Evolutionary conservation across 2,329 filamentous ascomycete species (phyloP), one percentile per base, ranked within the genome.

Genomic region (Pleoardoris graminearum): DNA sequence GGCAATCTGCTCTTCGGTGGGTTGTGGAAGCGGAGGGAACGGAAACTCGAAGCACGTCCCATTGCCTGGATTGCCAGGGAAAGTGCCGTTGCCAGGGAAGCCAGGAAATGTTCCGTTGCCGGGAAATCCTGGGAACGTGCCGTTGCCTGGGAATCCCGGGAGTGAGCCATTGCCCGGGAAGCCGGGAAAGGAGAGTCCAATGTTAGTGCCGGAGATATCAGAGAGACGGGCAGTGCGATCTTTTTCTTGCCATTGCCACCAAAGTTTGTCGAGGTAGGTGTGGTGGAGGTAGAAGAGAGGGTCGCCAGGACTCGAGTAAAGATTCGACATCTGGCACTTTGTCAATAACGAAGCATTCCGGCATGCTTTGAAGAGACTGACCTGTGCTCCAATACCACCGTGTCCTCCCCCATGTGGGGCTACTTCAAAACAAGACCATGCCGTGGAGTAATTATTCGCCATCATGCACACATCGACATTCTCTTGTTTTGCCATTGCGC

Each of bases 231-330:
- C 33, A 7, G 48, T 12, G 6, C 16, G 42, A n/a, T 60, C 43
- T 11, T 37, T 32, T 0, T 35, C 14, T 46, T 66, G 62, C 62
- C 62, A 66, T 14, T 60, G 50, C 43, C 48, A 51, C 62, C 62
- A 66, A 0, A 66, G 27, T 43, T 63, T 63, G 44, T 66, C 62
- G 8, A 66, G 50, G 35, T 52, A 63, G 2, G 61, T 53, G 39
- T 66, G 59, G 27, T 63, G 62, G 16, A 66, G 47, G 44, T 62
- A 63, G 41, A 66, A 63, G 7, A 66, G 50, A 1, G 62, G 62
- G 35, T 65, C 62, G 3, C 62, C 61, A 2, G 62, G 62, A 22
- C 50, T 55, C 3, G 59, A 58, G 8, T 54, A 42, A 1, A 47
- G 33, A 30, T 65, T 55, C 10, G 45, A 35, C 60, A 65, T 62